A percentile compares a stretch with the other conserved stretches of the same genome.
These are phyloP conservation scores for Phycomyces blakesleeanus DNA, from an alignment of 192 early-diverging fungal species.

Conservation along the genomic window DNA sequence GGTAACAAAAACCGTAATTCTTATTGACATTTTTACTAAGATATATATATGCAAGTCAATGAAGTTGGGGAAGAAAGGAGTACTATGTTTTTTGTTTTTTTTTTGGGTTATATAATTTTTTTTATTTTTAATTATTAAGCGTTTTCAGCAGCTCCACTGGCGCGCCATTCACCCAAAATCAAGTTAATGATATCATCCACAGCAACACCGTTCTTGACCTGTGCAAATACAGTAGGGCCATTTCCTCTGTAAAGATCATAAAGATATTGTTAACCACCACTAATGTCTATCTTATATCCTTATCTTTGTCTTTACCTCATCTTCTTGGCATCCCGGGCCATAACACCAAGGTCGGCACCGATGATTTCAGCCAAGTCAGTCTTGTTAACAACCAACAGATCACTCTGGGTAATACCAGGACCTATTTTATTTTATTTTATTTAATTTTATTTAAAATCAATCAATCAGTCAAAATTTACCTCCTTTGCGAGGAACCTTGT, in stretches of 20 bases:
- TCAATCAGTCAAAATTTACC: no score
- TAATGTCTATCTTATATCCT: no score
- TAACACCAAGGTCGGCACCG: conserved; percentile 89
- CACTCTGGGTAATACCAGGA: conserved; percentile 95
- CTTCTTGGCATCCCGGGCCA: conserved; percentile 83
- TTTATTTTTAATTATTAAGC: neutral
- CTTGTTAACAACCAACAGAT: conserved; percentile 95
- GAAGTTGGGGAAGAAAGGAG: no score
- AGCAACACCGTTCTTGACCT: conserved; percentile 86
- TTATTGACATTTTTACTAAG: no score
- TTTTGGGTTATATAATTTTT: no score
- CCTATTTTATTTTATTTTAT: no score
- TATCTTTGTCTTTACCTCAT: conserved; percentile 74
- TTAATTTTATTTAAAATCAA: no score
- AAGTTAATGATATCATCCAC: conserved; percentile 76
- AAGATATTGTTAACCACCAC: no score
- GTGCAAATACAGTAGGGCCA: conserved; percentile 90
- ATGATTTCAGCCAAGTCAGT: conserved; percentile 88
- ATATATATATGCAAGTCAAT: no score
- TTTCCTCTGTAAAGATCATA: conserved; percentile 44
- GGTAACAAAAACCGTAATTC: no score
- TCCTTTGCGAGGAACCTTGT: conserved; percentile 96
- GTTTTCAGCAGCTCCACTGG: conserved; percentile 43
- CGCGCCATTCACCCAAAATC: conserved; percentile 62
- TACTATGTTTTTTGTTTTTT: no score